Conservation (phyloP, 208 protist genomes). For the Crithidia bombi region DNA sequence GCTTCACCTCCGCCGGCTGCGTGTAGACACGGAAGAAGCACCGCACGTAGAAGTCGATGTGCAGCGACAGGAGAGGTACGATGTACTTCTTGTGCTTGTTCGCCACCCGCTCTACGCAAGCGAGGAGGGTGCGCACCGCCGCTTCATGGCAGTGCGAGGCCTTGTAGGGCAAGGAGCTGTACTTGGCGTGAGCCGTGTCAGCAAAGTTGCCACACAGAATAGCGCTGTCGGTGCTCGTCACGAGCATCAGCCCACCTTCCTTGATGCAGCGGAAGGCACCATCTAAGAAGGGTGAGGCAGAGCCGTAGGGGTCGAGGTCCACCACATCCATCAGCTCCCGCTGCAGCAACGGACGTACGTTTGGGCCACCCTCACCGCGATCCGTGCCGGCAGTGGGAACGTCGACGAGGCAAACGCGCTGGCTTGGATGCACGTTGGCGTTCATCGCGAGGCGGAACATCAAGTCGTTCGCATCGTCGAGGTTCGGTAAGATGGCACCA, state of each 20-base stretch:
- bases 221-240: constrained; percentile 99
- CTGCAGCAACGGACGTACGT: constrained; percentile 68
- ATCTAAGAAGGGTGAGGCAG: constrained; percentile 97
- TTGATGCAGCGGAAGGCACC: constrained; percentile 95
- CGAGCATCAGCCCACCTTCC: constrained; percentile 97
- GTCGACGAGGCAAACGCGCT: constrained; percentile 49
- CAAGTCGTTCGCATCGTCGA: constrained; percentile 92
- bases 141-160: constrained; percentile 94
- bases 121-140: constrained; percentile 97
- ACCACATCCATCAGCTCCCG: constrained; percentile 96
- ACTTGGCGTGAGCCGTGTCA: constrained; percentile 98
- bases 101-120: constrained; percentile 91
- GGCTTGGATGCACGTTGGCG: constrained; percentile 42
- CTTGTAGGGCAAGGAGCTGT: constrained; percentile 93
- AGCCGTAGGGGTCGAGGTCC: constrained; percentile 99
- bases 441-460: constrained; percentile 89
- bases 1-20: constrained; percentile 90
- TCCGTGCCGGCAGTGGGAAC: neutral
- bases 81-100: constrained; percentile 96
- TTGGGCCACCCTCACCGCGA: neutral
- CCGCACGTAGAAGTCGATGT: constrained; percentile 99
- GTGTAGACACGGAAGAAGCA: constrained; percentile 98
- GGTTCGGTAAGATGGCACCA: constrained; percentile 89
- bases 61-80: constrained; percentile 95
- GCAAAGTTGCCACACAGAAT: constrained; percentile 98